phyloP scores from a whole-genome alignment of 2,329 filamentous ascomycete species.

The Bipolaris gigantea region DNA sequence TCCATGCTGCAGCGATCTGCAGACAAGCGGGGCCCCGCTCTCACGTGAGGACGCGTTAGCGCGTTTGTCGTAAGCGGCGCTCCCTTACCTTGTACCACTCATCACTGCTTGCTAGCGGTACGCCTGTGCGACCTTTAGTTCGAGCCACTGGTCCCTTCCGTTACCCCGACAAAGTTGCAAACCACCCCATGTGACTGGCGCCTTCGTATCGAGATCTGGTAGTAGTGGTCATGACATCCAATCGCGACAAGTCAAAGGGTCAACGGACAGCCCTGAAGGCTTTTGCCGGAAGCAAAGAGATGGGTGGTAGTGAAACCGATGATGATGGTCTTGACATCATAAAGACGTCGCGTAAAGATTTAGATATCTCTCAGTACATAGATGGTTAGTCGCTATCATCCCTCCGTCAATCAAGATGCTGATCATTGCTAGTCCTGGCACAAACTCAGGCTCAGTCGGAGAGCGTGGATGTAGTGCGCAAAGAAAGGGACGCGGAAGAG shows the following conservation, averaged over 20 bases:
- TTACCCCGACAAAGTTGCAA: neutral
- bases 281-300: conserved; percentile 31
- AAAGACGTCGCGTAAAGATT: conserved; percentile 33
- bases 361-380: conserved; percentile 41
- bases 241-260: conserved; percentile 15
- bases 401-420: conserved; percentile 1
- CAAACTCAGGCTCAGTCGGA: conserved; percentile 32
- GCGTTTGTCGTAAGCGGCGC: conserved; percentile 9
- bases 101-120: neutral
- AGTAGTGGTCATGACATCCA: conserved; percentile 20
- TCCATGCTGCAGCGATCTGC: conserved; percentile 8
- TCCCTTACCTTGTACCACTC: neutral
- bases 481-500: neutral
- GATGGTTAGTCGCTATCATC: conserved; percentile 24
- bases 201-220: neutral
- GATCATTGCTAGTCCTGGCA: conserved; percentile 26
- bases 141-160: neutral
- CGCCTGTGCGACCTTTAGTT: neutral
- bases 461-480: conserved; percentile 4
- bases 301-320: conserved; percentile 39
- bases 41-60: conserved; percentile 36
- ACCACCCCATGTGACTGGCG: neutral
- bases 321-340: conserved; percentile 50
- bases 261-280: conserved; percentile 25
- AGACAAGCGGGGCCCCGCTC: conserved; percentile 19